phyloP scores from a whole-genome alignment of 1,284 basidiomycete genomes.

The Sporisorium sorghi region DNA sequence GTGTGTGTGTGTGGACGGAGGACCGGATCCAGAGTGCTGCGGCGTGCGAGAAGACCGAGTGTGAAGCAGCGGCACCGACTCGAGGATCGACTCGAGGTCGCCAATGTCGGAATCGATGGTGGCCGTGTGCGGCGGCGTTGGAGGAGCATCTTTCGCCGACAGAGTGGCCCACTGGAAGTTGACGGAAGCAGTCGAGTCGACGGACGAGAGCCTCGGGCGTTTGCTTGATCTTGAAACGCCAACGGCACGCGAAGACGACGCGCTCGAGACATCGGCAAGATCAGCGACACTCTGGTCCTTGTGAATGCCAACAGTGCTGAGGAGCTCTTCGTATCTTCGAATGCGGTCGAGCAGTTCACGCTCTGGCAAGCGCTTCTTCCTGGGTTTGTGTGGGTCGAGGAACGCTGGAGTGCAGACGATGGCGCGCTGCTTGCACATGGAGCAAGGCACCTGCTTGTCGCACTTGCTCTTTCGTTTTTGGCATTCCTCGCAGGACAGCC shows the following conservation, averaged over 20 bases:
- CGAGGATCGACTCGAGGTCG: slow-evolving; percentile 16
- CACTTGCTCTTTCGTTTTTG: slow-evolving; percentile 27
- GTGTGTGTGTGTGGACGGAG: neutral
- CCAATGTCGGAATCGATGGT: slow-evolving; percentile 19
- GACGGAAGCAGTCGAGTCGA: neutral
- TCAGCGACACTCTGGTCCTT: neutral
- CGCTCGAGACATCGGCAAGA: neutral
- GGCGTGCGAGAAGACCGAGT: neutral
- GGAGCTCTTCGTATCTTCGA: slow-evolving; percentile 18
- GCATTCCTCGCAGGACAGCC: slow-evolving; percentile 17
- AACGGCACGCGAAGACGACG: neutral
- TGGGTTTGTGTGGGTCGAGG: slow-evolving; percentile 11
- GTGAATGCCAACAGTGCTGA: slow-evolving; percentile 8
- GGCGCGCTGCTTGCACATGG: slow-evolving; percentile 19
- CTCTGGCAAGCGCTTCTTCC: slow-evolving; percentile 25
- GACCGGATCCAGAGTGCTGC: neutral
- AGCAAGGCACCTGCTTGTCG: slow-evolving; percentile 20
- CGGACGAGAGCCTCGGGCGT: neutral
- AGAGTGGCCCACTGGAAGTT: neutral
- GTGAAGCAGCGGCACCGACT: slow-evolving; percentile 4
- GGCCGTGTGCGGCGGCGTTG: neutral
- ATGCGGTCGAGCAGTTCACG: slow-evolving; percentile 20
- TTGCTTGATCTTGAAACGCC: neutral
- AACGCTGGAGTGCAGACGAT: slow-evolving; percentile 12
- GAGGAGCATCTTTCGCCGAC: neutral